Conservation (phyloP, 257 asterid species). For the Solanum piurae region DNA sequence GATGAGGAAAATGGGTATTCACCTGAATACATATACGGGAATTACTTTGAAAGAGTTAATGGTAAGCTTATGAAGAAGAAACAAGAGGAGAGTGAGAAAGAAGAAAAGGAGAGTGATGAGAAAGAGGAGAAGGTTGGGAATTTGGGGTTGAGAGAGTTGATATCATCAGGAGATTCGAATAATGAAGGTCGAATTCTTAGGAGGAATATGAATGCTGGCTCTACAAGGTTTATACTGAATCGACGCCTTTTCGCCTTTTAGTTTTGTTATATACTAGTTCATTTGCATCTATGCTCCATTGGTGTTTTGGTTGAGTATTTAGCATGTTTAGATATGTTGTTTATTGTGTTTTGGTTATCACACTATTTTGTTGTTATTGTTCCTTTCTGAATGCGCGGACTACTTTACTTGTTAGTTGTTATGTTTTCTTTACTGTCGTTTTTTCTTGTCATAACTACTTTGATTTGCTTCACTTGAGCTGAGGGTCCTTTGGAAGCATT, state of each 20-base stretch:
- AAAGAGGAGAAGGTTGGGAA: constrained; percentile 37
- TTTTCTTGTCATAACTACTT: not conserved
- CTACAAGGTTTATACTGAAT: constrained; percentile 35
- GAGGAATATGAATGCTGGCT: constrained; percentile 58
- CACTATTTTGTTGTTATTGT: not conserved
- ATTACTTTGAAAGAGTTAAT: constrained; percentile 72
- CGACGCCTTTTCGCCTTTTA: not conserved
- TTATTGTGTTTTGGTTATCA: not conserved
- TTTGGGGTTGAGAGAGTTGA: constrained; percentile 80
- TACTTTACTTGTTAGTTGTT: not conserved
- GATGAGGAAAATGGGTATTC: constrained; percentile 87
- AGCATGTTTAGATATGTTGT: not conserved
- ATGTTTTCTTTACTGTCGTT: not conserved
- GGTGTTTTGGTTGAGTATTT: not conserved
- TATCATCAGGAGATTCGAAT: constrained; percentile 39
- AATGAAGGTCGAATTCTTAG: constrained; percentile 47
- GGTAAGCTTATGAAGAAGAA: constrained; percentile 15
- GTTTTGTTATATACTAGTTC: not conserved
- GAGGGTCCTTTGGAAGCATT: not conserved
- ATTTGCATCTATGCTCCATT: not conserved
- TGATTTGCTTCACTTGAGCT: not conserved
- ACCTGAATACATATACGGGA: constrained; percentile 90
- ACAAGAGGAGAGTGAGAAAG: constrained; percentile 4
- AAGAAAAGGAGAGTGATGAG: constrained; percentile 12
- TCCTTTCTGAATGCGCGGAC: not conserved